These are phyloP conservation scores for Leptographium procerum DNA, from an alignment of 2,329 filamentous ascomycete genomes.

Conservation along the genomic window DNA sequence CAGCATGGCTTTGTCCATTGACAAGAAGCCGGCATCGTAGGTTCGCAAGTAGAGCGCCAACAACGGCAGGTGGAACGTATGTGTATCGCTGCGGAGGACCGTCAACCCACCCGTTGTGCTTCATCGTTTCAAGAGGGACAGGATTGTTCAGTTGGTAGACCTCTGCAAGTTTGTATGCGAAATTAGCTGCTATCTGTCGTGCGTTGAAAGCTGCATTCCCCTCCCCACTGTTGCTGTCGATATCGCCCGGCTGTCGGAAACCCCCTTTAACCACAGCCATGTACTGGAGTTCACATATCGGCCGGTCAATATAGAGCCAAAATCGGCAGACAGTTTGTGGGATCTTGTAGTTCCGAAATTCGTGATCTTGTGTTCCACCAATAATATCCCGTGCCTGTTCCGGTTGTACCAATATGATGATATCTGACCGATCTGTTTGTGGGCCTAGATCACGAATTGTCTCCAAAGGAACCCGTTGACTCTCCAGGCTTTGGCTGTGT, in stretches of 20 bases:
- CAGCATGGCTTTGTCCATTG: neutral
- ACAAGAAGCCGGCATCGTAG: slow-evolving; percentile 34
- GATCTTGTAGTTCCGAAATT: slow-evolving; percentile 45
- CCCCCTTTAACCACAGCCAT: slow-evolving; percentile 43
- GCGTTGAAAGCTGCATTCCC: slow-evolving; percentile 43
- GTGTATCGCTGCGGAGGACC: slow-evolving; percentile 35
- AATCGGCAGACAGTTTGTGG: slow-evolving; percentile 44
- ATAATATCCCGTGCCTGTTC: slow-evolving; percentile 37
- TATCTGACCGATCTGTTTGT: slow-evolving; percentile 38
- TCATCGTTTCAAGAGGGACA: slow-evolving; percentile 38
- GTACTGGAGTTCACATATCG: slow-evolving; percentile 39
- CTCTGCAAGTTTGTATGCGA: slow-evolving; percentile 42
- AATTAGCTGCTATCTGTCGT: slow-evolving; percentile 23
- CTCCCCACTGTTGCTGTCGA: slow-evolving; percentile 29
- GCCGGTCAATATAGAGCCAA: slow-evolving; percentile 47
- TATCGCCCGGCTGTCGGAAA: slow-evolving; percentile 32
- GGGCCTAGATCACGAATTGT: slow-evolving; percentile 35
- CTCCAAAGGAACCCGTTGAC: slow-evolving; percentile 40
- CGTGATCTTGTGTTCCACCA: slow-evolving; percentile 38
- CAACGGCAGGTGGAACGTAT: slow-evolving; percentile 44
- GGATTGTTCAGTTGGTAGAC: slow-evolving; percentile 54
- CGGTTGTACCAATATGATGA: slow-evolving; percentile 39
- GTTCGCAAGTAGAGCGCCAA: slow-evolving; percentile 47
- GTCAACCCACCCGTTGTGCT: slow-evolving; percentile 41
- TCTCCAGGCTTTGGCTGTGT: slow-evolving; percentile 26